Percentiles rank a stretch among this genome's conserved stretches.
Conservation (phyloP, 441 rosid genomes). For the Hura crepitans region DNA sequence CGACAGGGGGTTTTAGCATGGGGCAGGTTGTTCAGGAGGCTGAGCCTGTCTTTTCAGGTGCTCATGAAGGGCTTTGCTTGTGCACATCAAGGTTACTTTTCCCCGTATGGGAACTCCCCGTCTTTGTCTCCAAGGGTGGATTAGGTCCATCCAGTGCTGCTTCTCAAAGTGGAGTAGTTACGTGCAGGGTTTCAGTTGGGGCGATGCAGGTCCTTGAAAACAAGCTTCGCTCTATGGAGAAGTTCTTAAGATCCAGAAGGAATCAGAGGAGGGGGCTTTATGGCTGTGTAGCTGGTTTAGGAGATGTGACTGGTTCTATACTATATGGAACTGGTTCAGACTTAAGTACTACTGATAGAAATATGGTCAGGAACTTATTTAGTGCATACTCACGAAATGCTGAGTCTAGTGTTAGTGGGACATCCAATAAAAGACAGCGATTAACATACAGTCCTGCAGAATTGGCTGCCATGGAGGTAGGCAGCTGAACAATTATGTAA, state of each 20-base stretch:
- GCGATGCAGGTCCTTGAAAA: constrained; percentile 82
- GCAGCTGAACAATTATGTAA: constrained; percentile 14
- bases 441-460: constrained; percentile 82
- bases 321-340: constrained; percentile 71
- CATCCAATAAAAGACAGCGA: constrained; percentile 75
- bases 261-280: constrained; percentile 94
- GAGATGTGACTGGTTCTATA: constrained; percentile 87
- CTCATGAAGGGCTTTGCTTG: constrained; percentile 90
- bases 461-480: constrained; percentile 93
- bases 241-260: constrained; percentile 81
- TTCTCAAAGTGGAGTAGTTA: constrained; percentile 52
- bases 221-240: constrained; percentile 83
- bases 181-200: constrained; percentile 70
- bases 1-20: constrained; percentile 96
- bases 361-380: constrained; percentile 71
- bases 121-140: constrained; percentile 56
- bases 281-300: constrained; percentile 88
- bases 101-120: constrained; percentile 93
- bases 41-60: constrained; percentile 93
- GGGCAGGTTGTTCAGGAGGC: constrained; percentile 99
- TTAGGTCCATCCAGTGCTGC: constrained; percentile 33
- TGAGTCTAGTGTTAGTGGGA: constrained; percentile 57
- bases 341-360: constrained; percentile 58
- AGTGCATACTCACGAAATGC: constrained; percentile 50
- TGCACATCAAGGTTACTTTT: constrained; percentile 86